Evolutionary conservation across 2,329 filamentous ascomycete species (phyloP), one percentile per base, ranked within the genome.

Genomic region (Aaosphaeria arxii): DNA sequence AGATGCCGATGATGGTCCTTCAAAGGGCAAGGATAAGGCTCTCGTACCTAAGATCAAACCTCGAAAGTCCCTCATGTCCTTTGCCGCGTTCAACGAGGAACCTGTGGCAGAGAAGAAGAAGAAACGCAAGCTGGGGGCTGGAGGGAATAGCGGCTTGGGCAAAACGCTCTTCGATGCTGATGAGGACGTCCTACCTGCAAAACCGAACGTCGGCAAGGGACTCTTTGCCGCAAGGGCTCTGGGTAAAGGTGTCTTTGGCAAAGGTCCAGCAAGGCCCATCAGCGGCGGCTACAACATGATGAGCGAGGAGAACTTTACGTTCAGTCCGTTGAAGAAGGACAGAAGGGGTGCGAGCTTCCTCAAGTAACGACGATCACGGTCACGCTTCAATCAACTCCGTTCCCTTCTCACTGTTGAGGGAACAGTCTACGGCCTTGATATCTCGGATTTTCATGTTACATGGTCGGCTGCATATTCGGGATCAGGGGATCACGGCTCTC

Each of bases 91-190:
- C 52, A 64, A 57, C 44, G 66, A 68, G 11, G 70, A 69, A 47
- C 63, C 63, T 6, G 73, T 70, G 17, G 62, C 64, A 4, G 67
- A 70, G 46, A 68, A 68, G 55, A 68, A 67, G 52, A 67, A 86
- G 77, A 91, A 87, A 75, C 82, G 87, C 53, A 91, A 89, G 70
- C 72, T 89, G 5, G 75, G 88, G 1, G 83, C 85, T 4, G 74
- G 52, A 29, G 52, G 13, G 4, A 55, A 71, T n/a, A 44, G 46
- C 24, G 77, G 79, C 24, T 82, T 80, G 42, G 82, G 83, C 54
- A 77, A 74, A 57, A 88, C 83, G 3, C 65, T 94, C 5, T 89
- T 92, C 57, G 85, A 87, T 49, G 86, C 87, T 6, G 82, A 55
- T 28, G 69, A 71, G n/a, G 64, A 61, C 29, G 63, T 42, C 11